Evolutionary conservation across 2,329 filamentous ascomycete species (phyloP).

Genomic region (Colletotrichum somersetense): DNA sequence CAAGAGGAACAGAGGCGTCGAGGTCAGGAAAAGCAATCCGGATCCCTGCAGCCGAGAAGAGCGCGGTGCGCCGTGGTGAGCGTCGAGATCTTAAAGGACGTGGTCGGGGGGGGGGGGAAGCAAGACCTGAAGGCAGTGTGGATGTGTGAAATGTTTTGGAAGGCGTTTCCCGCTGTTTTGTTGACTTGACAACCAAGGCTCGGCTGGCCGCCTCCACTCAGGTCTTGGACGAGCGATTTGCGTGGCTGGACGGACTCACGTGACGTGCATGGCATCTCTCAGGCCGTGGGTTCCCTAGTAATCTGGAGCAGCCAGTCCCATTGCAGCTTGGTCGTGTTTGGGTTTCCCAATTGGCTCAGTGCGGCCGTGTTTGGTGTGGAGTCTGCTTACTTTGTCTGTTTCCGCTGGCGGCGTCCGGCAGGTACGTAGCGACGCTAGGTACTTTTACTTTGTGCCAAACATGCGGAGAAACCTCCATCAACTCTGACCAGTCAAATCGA

Average conservation of each 20-base stretch:
- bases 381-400: conserved; percentile 42
- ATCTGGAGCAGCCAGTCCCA: conserved; percentile 25
- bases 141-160: conserved; percentile 38
- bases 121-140: conserved; percentile 30
- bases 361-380: conserved; percentile 5
- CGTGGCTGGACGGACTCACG: conserved; percentile 32
- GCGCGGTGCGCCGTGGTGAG: conserved; percentile 41
- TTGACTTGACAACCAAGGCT: conserved; percentile 36
- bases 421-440: conserved; percentile 25
- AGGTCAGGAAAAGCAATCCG: conserved; percentile 25
- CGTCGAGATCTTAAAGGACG: conserved; percentile 40
- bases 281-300: conserved; percentile 12
- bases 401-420: conserved; percentile 37
- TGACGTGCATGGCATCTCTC: conserved; percentile 11
- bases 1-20: conserved; percentile 21
- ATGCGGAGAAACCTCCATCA: conserved; percentile 19
- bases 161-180: conserved; percentile 34
- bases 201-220: conserved; percentile 31
- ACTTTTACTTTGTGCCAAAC: conserved; percentile 31
- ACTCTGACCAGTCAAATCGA: conserved; percentile 6
- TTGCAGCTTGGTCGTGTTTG: conserved; percentile 30
- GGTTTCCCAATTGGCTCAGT: conserved; percentile 21
- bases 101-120: conserved; percentile 32
- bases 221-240: conserved; percentile 24
- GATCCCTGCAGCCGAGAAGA: conserved; percentile 36